Conservation (phyloP, 805 yeast genomes). For the Ogataea methanolica region DNA sequence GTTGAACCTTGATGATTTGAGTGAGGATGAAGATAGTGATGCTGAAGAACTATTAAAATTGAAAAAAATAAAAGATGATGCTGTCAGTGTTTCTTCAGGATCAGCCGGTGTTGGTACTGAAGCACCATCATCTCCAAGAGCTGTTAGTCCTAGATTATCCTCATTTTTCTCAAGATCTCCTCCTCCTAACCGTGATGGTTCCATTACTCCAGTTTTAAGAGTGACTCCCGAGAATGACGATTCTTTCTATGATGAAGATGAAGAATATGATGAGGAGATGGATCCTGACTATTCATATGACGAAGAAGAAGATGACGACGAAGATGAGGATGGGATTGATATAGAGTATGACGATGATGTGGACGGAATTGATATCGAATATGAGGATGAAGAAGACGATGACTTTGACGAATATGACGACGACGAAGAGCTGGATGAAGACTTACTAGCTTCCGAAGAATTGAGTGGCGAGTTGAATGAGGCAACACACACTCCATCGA, state of each 20-base stretch:
- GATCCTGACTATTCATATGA: conserved; percentile 20
- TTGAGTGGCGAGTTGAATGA: neutral
- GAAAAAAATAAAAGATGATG: conserved; percentile 14
- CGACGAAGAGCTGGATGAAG: conserved; percentile 14
- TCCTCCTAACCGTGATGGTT: neutral
- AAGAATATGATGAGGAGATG: conserved; percentile 15
- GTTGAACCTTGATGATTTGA: conserved; percentile 52
- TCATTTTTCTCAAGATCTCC: conserved; percentile 18
- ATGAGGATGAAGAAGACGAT: conserved; percentile 25
- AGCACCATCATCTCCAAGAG: conserved; percentile 3
- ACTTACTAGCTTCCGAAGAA: conserved; percentile 6
- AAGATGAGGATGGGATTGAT: conserved; percentile 27
- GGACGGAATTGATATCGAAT: conserved; percentile 13
- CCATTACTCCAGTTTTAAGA: conserved; percentile 13
- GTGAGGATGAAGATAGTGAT: conserved; percentile 43
- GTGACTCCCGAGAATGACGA: conserved; percentile 22
- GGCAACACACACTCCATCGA: neutral
- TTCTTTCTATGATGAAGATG: conserved; percentile 26
- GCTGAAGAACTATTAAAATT: conserved; percentile 15
- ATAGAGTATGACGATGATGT: conserved; percentile 26
- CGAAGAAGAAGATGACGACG: conserved; percentile 30
- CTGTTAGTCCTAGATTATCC: conserved; percentile 11
- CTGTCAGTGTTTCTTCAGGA: neutral
- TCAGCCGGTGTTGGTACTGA: conserved; percentile 2
- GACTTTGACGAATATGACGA: conserved; percentile 17